Base-by-base conservation (phyloP, 805 yeast species). In the Torulaspora microellipsoides region DNA sequence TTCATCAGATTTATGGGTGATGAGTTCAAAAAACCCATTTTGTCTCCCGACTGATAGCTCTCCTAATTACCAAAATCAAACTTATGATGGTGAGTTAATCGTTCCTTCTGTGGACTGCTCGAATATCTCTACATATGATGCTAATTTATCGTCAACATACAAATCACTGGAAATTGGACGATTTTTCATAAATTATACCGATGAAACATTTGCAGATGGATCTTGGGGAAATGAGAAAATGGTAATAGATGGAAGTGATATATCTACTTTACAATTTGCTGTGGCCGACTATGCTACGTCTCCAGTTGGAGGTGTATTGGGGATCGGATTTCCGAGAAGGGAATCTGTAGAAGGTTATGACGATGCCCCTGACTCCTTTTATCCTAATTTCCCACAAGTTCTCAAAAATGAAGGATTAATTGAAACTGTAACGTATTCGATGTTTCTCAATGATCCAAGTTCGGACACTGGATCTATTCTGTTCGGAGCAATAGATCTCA, bases 211-310 rank as follows among this genome's bases (percentile, higher is more conserved):
- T 47, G 80, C 80, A 9, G 51, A 57, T 9, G 86, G 85, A 10
- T 47, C 52, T 10, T 81, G 81, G 78, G 95, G 85, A 14, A 61
- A 66, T 31, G 95, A 87, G 53, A 68, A 69, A 30, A 69, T 87
- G 8, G 39, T 52, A 0, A 54, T 85, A 42, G 77, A 76, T 36
- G 76, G 70, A 33, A 59, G 66, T 11, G 62, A 70, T 2, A 67
- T 85, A 10, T 48, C 68, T 0, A 63, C 69, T 45, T 65, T 82
- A 34, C 77, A 84, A 15, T 73, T 87, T 60, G 95, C 90, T 9
- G 72, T 85, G 20, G 89, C 81, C 10, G 75, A 76, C 52, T 58
- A 62, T 31, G 75, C 83, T 2, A 76, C 78, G 43, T 77, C 85
- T 3, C 64, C 77, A 14, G 48, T 59, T 6, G 45, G 52, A 27